Percentiles rank a stretch among this genome's conserved stretches.
These are phyloP conservation scores for Linaria vulgaris DNA, from an alignment of 257 asterid genomes.

Conservation along the genomic window DNA sequence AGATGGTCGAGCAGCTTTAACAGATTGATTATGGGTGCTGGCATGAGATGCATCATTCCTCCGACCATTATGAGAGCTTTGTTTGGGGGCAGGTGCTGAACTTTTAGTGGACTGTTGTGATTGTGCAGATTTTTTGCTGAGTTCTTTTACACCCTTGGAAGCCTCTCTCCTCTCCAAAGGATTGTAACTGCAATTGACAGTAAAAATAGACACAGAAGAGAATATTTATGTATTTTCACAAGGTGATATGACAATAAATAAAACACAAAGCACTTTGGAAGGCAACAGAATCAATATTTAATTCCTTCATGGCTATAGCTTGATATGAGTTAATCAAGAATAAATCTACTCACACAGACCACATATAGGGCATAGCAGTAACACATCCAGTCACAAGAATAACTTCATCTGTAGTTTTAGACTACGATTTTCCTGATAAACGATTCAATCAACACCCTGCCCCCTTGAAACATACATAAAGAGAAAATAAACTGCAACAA, in stretches of 20 bases:
- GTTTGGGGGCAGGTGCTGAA: constrained; percentile 52
- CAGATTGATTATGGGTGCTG: constrained; percentile 45
- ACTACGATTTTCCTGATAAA: not conserved
- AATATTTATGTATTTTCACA: constrained; percentile 11
- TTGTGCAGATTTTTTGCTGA: constrained; percentile 60
- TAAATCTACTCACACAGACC: no score
- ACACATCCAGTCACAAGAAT: not conserved
- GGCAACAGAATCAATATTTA: no score
- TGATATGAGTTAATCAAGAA: no score
- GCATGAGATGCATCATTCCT: constrained; percentile 46
- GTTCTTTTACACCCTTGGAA: constrained; percentile 85
- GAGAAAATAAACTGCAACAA: no score
- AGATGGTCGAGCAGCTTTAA: constrained; percentile 63
- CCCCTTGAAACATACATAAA: not conserved
- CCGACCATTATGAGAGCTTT: constrained; percentile 48
- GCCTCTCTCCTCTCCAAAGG: constrained; percentile 88
- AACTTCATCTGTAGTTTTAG: not conserved
- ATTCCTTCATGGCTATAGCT: no score
- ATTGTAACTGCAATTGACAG: constrained; percentile 53
- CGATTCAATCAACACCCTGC: not conserved
- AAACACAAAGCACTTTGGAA: no score
- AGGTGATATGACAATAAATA: not conserved
- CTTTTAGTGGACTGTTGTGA: constrained; percentile 57
- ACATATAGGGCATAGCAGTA: no score
- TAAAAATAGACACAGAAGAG: constrained; percentile 6